These are phyloP conservation scores for Meyerozyma elateridarum DNA, from an alignment of 1,139 yeast species.

Conservation along the genomic window DNA sequence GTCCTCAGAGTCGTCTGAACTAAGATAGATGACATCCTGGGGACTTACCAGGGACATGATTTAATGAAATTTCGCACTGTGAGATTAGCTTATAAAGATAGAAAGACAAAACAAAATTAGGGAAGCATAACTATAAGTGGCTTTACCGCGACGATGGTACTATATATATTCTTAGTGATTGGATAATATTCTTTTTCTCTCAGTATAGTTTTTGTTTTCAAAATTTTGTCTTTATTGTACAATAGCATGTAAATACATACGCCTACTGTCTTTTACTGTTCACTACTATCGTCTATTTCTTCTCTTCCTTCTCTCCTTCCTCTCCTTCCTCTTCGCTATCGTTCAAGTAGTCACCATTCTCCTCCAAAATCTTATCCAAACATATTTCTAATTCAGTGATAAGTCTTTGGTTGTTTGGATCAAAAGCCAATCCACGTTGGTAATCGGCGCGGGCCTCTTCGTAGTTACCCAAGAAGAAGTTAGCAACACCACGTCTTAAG, in stretches of 20 bases:
- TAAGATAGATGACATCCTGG: constrained; percentile 2
- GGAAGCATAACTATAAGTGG: too few relatives aligned
- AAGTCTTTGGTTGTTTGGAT: constrained; percentile 46
- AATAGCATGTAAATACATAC: too few relatives aligned
- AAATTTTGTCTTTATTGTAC: background rate
- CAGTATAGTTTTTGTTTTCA: background rate
- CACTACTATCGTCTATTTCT: background rate
- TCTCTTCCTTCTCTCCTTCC: constrained; percentile 7
- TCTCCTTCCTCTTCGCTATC: constrained; percentile 6
- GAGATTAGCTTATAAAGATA: too few relatives aligned
- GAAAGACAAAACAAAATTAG: too few relatives aligned
- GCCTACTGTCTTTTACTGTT: too few relatives aligned
- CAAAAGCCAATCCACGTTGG: constrained; percentile 71
- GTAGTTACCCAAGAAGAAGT: constrained; percentile 63
- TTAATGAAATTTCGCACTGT: background rate
- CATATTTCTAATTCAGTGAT: constrained; percentile 38
- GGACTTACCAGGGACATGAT: background rate
- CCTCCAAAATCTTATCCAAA: constrained; percentile 44
- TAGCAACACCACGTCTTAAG: constrained; percentile 75
- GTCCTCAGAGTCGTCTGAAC: background rate
- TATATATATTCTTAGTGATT: too few relatives aligned
- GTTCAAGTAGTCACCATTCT: constrained; percentile 41
- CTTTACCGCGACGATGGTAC: too few relatives aligned
- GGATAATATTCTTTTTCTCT: background rate
- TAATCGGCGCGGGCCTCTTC: constrained; percentile 71